Evolutionary conservation across 2,329 filamentous ascomycete genomes (phyloP).

Genomic region (Xylariaceae sp.): DNA sequence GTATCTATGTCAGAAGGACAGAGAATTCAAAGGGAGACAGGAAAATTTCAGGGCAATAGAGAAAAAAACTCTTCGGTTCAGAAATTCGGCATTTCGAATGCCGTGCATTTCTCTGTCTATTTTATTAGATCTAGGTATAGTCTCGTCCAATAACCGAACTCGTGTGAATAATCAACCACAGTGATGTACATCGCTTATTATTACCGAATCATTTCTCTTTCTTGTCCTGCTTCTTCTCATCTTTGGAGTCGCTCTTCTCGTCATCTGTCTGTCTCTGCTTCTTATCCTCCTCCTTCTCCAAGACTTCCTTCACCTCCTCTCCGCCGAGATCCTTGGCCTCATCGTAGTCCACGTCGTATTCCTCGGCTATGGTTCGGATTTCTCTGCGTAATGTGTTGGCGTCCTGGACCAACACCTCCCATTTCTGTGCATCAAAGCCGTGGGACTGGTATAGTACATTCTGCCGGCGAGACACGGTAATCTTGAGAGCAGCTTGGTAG

Average conservation of each 20-base stretch:
- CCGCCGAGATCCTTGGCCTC: slow-evolving; percentile 68
- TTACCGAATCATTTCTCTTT: slow-evolving; percentile 2
- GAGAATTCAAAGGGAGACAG: background rate
- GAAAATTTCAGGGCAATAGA: background rate
- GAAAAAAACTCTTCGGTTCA: background rate
- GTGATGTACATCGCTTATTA: too few relatives aligned
- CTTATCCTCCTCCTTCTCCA: slow-evolving; percentile 49
- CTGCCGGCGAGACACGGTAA: slow-evolving; percentile 78
- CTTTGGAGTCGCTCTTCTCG: slow-evolving; percentile 32
- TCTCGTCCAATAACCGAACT: too few relatives aligned
- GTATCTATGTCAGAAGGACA: too few relatives aligned
- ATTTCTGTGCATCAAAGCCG: slow-evolving; percentile 71
- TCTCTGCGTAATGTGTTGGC: slow-evolving; percentile 73
- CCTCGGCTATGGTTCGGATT: slow-evolving; percentile 73
- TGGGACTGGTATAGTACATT: slow-evolving; percentile 68
- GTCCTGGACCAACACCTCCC: slow-evolving; percentile 77
- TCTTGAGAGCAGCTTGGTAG: slow-evolving; percentile 81
- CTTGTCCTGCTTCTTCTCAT: slow-evolving; percentile 28
- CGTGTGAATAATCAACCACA: too few relatives aligned
- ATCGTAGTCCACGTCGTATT: slow-evolving; percentile 91
- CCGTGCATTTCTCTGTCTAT: too few relatives aligned
- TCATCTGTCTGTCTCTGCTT: slow-evolving; percentile 35
- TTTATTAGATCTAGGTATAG: too few relatives aligned
- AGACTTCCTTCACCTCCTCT: slow-evolving; percentile 57
- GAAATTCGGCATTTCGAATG: too few relatives aligned